Base-by-base conservation (phyloP, 768 basidiomycete genomes). In the Phlebiopsis flavidoalba region DNA sequence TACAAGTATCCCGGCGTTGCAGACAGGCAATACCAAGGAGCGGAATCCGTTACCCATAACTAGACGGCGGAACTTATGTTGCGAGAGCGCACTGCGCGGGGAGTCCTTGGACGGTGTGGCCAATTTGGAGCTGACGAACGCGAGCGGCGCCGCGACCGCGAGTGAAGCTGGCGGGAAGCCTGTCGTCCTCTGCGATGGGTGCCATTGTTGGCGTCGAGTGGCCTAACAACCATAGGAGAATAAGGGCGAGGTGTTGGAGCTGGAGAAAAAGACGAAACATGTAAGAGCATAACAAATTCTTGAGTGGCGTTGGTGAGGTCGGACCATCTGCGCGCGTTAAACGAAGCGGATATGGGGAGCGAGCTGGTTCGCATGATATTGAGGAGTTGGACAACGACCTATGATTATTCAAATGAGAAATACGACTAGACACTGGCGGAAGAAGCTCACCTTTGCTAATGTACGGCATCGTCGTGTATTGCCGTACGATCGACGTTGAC, bases 211-310 rank as follows among this genome's bases (percentile, higher is more conserved):
- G 61, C 33, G 69, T 69, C 26, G 56, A 26, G n/a, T 14, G n/a
- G 36, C 60, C 61, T n/a, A n/a, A n/a, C n/a, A 43, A 77, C 72
- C 72, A 84, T 77, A 8, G 90, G 88, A 46, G 88, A 87, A 69
- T 82, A 83, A 12, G 87, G 77, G 43, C 84, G 77, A 45, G 75
- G 74, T 8, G 81, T 80, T 15, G 82, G 70, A 3, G 81, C 73
- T 10, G 86, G 83, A 47, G 91, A 83, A 65, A 91, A 85, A 0
- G 89, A 91, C 7, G 93, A 93, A 51, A 93, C 88, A 67, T 93
- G 91, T 17, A 95, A 76, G 52, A 96, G 77, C 64, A 93, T 91
- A 53, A 91, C 87, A 66, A 94, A 89, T 71, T 92, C 92, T 72
- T 95, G 87, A 11, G 93, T 93, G 12, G 87, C 83, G 66, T 91